These are phyloP conservation scores for Solanum ossicruentum DNA, from an alignment of 257 asterid genomes.

Conservation along the genomic window DNA sequence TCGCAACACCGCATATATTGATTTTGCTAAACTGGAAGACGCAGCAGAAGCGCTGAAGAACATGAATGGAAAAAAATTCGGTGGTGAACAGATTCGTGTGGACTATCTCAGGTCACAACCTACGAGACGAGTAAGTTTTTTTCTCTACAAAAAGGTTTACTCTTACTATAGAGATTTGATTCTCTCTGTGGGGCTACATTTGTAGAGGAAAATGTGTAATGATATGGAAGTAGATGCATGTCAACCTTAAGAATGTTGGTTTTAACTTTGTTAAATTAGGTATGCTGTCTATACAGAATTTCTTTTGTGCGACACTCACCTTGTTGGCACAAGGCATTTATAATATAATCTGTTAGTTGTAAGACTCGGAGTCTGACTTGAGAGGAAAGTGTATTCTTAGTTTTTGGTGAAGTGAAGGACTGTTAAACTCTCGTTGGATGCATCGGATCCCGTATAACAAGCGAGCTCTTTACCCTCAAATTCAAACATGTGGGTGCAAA, in stretches of 20 bases:
- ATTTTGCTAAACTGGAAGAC: constrained; percentile 64
- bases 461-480: no score
- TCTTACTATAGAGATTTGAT: neutral
- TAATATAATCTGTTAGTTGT: neutral
- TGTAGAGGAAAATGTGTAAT: neutral
- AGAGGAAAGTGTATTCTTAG: neutral
- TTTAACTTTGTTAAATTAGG: neutral
- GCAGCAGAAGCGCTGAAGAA: constrained; percentile 67
- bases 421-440: neutral
- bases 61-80: constrained; percentile 66
- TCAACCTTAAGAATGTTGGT: neutral
- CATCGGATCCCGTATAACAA: no score
- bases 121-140: constrained; percentile 65
- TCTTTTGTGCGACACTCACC: neutral
- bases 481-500: no score
- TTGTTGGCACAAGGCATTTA: neutral
- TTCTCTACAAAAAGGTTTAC: neutral
- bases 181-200: neutral
- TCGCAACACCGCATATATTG: constrained; percentile 74
- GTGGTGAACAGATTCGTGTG: constrained; percentile 77
- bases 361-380: neutral
- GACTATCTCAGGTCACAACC: constrained; percentile 87
- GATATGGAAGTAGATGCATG: neutral
- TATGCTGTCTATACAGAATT: neutral
- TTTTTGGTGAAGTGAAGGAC: neutral